Conservation (phyloP, 108 stramenopile species). For the Cylindrotheca fusiformis region DNA sequence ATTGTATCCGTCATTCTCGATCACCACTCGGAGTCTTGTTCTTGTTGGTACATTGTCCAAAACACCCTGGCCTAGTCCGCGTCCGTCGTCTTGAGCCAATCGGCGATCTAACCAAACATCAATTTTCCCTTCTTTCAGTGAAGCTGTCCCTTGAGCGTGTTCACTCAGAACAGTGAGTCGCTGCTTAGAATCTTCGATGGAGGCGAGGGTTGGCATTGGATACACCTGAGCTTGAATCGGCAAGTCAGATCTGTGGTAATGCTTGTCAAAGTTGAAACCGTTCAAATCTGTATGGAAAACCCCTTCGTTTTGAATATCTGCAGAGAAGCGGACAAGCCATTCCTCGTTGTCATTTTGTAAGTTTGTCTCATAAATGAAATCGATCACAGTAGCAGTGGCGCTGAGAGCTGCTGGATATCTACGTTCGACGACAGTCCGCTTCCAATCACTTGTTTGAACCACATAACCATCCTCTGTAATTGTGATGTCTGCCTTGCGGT, state of each 20-base stretch:
- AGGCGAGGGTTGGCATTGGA: slow-evolving; percentile 63
- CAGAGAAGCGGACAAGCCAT: slow-evolving; percentile 62
- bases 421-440: slow-evolving; percentile 45
- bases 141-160: slow-evolving; percentile 65
- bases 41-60: slow-evolving; percentile 54
- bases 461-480: slow-evolving; percentile 40
- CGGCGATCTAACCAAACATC: slow-evolving; percentile 69
- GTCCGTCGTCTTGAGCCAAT: slow-evolving; percentile 42
- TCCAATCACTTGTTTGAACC: slow-evolving; percentile 46
- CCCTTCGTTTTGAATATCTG: slow-evolving; percentile 38
- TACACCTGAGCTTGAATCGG: slow-evolving; percentile 67
- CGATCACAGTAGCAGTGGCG: slow-evolving; percentile 31
- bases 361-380: slow-evolving; percentile 57
- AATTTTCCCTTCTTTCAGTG: slow-evolving; percentile 44
- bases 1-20: slow-evolving; percentile 31
- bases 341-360: slow-evolving; percentile 50
- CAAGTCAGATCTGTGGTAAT: slow-evolving; percentile 51
- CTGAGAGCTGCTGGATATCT: slow-evolving; percentile 12
- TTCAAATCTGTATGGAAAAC: slow-evolving; percentile 70
- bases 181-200: slow-evolving; percentile 48
- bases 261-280: slow-evolving; percentile 65
- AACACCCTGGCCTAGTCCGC: slow-evolving; percentile 54
- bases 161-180: slow-evolving; percentile 55
- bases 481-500: slow-evolving; percentile 13
- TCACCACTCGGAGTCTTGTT: slow-evolving; percentile 50